Evolutionary conservation across 208 protist species (phyloP).

Genomic region (Herpetomonas muscarum): DNA sequence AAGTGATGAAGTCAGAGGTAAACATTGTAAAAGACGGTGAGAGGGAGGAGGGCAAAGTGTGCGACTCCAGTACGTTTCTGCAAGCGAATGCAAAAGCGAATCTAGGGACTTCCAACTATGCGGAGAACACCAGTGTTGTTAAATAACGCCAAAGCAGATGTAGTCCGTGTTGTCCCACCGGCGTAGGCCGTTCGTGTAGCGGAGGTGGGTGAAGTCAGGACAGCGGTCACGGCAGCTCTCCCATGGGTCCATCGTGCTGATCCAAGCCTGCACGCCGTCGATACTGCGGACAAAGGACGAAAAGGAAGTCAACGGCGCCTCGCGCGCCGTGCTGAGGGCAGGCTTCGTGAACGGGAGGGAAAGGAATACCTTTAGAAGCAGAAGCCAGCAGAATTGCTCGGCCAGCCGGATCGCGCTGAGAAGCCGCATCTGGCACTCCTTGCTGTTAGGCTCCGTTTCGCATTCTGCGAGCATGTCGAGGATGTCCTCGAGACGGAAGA

Average conservation of each 20-base stretch:
- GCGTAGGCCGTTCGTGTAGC: slow-evolving; percentile 77
- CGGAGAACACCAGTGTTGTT: slow-evolving; percentile 2
- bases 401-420: slow-evolving; percentile 18
- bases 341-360: slow-evolving; percentile 13
- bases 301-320: slow-evolving; percentile 28
- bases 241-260: slow-evolving; percentile 77
- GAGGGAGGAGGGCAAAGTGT: neutral
- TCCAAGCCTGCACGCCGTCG: slow-evolving; percentile 25
- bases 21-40: neutral
- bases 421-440: slow-evolving; percentile 16
- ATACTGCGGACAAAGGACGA: slow-evolving; percentile 27
- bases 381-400: slow-evolving; percentile 59
- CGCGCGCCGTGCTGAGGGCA: neutral
- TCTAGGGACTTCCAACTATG: too few relatives aligned
- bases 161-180: slow-evolving; percentile 78
- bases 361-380: slow-evolving; percentile 63
- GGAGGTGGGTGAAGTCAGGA: slow-evolving; percentile 58
- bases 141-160: slow-evolving; percentile 59
- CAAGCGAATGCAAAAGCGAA: too few relatives aligned
- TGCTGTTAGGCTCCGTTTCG: slow-evolving; percentile 11
- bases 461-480: slow-evolving; percentile 16
- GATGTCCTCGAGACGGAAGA: slow-evolving; percentile 12
- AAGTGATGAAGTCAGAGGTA: neutral
- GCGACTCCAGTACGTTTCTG: too few relatives aligned
- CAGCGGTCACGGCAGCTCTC: slow-evolving; percentile 8